These are phyloP conservation scores for Fusarium keratoplasticum DNA, from an alignment of 2,329 filamentous ascomycete species.

Conservation along the genomic window DNA sequence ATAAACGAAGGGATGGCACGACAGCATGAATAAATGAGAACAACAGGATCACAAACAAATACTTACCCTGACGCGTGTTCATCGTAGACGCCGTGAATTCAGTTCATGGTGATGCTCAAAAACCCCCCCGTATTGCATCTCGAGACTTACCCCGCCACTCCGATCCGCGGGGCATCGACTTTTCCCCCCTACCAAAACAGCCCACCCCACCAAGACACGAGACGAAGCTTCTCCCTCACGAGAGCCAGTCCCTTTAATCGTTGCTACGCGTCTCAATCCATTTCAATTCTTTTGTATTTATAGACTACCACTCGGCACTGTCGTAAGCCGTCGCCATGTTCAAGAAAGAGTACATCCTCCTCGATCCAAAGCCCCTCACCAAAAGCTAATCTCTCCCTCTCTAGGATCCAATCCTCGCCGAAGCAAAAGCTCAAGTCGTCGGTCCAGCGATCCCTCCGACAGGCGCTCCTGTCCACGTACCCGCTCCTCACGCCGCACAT, in stretches of 20 bases:
- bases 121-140: constrained; percentile 43
- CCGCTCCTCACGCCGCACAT: constrained; percentile 88
- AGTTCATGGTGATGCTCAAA: background rate
- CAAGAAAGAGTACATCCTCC: constrained; percentile 82
- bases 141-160: constrained; percentile 46
- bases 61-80: background rate
- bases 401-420: constrained; percentile 73
- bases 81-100: background rate
- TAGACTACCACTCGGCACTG: constrained; percentile 5
- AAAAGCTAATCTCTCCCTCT: constrained; percentile 33
- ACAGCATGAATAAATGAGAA: constrained; percentile 16
- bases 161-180: constrained; percentile 45
- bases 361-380: background rate
- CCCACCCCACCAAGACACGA: constrained; percentile 37
- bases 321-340: constrained; percentile 73
- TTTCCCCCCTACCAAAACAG: constrained; percentile 37
- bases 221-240: constrained; percentile 8
- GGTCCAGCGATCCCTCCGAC: constrained; percentile 86
- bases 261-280: background rate
- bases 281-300: background rate
- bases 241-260: background rate
- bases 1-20: constrained; percentile 19
- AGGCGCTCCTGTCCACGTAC: constrained; percentile 85
- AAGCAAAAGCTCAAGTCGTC: constrained; percentile 99
- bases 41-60: constrained; percentile 14